Conservation (phyloP, 2,329 filamentous ascomycete species). For the Fusarium citri region DNA sequence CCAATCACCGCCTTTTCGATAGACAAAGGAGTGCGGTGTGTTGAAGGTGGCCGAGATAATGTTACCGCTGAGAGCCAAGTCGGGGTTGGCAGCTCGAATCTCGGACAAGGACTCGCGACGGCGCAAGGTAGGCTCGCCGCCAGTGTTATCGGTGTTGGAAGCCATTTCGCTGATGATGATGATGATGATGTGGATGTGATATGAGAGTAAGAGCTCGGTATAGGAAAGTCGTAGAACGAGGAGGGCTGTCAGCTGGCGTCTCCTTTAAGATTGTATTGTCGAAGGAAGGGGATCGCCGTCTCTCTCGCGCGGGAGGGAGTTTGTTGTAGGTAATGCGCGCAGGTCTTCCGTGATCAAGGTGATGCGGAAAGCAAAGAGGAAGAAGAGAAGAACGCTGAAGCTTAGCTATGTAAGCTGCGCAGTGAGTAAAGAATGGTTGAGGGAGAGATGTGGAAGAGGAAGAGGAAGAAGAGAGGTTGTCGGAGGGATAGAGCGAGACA, state of each 20-base stretch:
- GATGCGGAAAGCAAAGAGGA: background rate
- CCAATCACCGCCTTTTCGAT: slow-evolving; percentile 70
- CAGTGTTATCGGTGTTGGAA: slow-evolving; percentile 18
- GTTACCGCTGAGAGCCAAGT: slow-evolving; percentile 70
- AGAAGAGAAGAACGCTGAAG: background rate
- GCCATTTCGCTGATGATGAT: slow-evolving; percentile 24
- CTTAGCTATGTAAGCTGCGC: slow-evolving; percentile 6
- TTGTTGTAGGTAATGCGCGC: slow-evolving; percentile 15
- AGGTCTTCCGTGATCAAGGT: slow-evolving; percentile 41
- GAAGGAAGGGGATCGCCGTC: slow-evolving; percentile 30
- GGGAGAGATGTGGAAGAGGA: slow-evolving; percentile 1
- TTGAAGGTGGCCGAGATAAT: slow-evolving; percentile 75
- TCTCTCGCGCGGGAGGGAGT: slow-evolving; percentile 15
- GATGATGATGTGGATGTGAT: slow-evolving; percentile 5
- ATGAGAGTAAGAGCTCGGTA: slow-evolving; percentile 6
- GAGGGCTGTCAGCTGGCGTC: slow-evolving; percentile 21
- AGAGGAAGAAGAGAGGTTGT: slow-evolving; percentile 18
- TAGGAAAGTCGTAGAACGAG: background rate
- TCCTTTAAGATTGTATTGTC: slow-evolving; percentile 33
- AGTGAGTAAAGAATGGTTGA: slow-evolving; percentile 7
- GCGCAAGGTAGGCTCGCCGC: slow-evolving; percentile 50
- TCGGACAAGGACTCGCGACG: slow-evolving; percentile 65
- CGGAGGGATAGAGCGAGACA: slow-evolving; percentile 21
- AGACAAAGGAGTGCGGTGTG: slow-evolving; percentile 69
- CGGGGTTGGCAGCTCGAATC: slow-evolving; percentile 66